Evolutionary conservation across 2,329 filamentous ascomycete species (phyloP), one percentile per base, ranked within the genome.

Genomic region (Colletotrichum spinosum): DNA sequence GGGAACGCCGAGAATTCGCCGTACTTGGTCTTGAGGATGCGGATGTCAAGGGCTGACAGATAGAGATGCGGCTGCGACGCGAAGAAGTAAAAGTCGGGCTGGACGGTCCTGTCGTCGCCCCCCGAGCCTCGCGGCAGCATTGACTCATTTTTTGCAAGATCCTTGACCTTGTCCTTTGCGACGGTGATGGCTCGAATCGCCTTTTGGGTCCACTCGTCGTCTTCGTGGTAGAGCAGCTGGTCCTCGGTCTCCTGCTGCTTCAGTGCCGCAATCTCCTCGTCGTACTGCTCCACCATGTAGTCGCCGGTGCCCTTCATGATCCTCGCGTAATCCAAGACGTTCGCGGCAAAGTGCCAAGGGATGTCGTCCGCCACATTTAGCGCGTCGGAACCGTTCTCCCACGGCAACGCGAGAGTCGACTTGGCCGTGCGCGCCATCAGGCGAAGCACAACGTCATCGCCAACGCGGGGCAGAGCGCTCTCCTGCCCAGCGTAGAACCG

Each of bases 281-380:
- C 89, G 71, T 90, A 95, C 74, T 98, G 92, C 57, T 88, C 84
- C 11, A 82, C 75, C 90, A 99, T 95, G 75, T 99, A 99, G 39
- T 92, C 89, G 71, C 92, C 89, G 5, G 93, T 95, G 7, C 94
- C 96, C 75, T 95, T 97, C 92, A 99, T 97, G 60, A 98, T 91
- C 44, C 94, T 89, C 13, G 94, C 93, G 77, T 97, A 99, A 75
- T 99, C 96, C 74, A 97, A 86, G 41, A 97, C 94, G 72, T 97
- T 97, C 9, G 93, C 94, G 6, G 93, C 93, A 78, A 96, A 94
- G 76, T 97, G 93, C 96, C 96, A 99, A 0, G 96, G 96, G 41
- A 98, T 88, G 72, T 94, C 91, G 55, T 95, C 89, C 8, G 87
- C 87, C 17, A 87, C 84, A 37, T 86, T 85, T 35, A 93, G 82